A percentile compares a stretch with the other conserved stretches of the same genome.
These are phyloP conservation scores for Anthracocystis walkeri DNA, from an alignment of 1,284 basidiomycete genomes.

Conservation along the genomic window DNA sequence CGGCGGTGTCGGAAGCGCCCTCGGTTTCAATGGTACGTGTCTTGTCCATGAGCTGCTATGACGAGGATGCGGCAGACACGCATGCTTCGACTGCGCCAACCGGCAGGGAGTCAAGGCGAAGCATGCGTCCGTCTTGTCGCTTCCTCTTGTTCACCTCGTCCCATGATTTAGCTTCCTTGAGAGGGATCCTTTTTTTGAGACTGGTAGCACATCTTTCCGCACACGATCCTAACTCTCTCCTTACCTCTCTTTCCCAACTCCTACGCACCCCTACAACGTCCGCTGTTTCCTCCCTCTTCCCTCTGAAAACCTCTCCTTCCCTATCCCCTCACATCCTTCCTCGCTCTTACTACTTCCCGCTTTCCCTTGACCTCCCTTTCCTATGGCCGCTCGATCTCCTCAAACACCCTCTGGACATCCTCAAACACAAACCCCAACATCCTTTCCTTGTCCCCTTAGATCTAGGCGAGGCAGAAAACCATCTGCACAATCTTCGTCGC, in stretches of 20 bases:
- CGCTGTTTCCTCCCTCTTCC: neutral
- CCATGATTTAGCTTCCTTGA: neutral
- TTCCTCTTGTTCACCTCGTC: neutral
- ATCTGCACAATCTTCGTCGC: conserved; percentile 32
- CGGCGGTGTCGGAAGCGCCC: conserved; percentile 22
- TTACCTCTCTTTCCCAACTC: neutral
- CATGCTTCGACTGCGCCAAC: neutral
- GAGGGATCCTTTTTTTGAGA: conserved; percentile 6
- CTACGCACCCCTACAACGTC: neutral
- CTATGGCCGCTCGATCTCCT: conserved; percentile 18
- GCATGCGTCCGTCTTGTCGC: neutral
- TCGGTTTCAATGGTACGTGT: conserved; percentile 43
- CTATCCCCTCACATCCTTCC: neutral
- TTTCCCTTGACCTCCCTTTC: neutral
- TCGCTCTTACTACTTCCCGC: neutral
- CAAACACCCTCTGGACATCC: neutral
- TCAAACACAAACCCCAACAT: neutral
- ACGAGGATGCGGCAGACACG: conserved; percentile 6
- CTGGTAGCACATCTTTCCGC: neutral
- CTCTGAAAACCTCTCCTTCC: neutral
- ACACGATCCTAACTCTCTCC: conserved; percentile 21
- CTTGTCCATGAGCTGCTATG: neutral
- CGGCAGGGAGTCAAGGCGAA: neutral
- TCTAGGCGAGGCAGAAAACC: conserved; percentile 13
- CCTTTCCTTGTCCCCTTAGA: conserved; percentile 6